Conservation (phyloP, 2,329 filamentous ascomycete species). For the Pseudocercospora cruenta region DNA sequence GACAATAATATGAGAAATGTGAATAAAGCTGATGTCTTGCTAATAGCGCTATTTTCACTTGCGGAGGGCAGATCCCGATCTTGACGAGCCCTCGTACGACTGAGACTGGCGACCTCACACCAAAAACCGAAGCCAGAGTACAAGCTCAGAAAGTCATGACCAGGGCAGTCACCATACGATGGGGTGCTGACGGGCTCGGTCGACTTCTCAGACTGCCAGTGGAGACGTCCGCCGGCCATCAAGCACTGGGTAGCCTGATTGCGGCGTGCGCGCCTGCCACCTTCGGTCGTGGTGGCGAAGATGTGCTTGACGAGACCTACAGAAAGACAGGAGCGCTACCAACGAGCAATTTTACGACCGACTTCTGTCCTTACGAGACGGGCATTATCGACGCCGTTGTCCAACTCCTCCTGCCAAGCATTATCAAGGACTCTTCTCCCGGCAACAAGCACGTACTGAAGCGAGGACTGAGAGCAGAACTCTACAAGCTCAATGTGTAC, state of each 20-base stretch:
- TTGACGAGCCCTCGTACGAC: neutral
- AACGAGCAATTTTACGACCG: slow-evolving; percentile 43
- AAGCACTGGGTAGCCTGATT: slow-evolving; percentile 12
- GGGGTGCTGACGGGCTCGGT: slow-evolving; percentile 4
- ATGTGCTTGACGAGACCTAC: slow-evolving; percentile 57
- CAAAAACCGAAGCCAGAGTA: slow-evolving; percentile 2
- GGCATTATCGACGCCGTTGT: slow-evolving; percentile 57
- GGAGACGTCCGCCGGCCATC: neutral
- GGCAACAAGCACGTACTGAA: neutral
- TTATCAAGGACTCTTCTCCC: neutral
- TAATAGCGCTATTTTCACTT: slow-evolving; percentile 16
- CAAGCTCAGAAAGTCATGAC: slow-evolving; percentile 12
- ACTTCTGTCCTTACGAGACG: slow-evolving; percentile 33
- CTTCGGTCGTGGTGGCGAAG: slow-evolving; percentile 51
- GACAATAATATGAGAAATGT: neutral
- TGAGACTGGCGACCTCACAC: slow-evolving; percentile 10
- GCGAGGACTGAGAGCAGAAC: slow-evolving; percentile 11
- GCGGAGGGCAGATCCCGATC: slow-evolving; percentile 14
- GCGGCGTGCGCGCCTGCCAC: slow-evolving; percentile 48
- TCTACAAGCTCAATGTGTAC: slow-evolving; percentile 17
- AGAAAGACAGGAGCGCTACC: slow-evolving; percentile 59
- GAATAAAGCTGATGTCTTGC: neutral
- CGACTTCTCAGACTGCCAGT: slow-evolving; percentile 6
- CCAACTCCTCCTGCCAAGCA: slow-evolving; percentile 49
- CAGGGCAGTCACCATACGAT: slow-evolving; percentile 20